Conservation (phyloP, 75 land plant species). For the Pinus albicaulis region DNA sequence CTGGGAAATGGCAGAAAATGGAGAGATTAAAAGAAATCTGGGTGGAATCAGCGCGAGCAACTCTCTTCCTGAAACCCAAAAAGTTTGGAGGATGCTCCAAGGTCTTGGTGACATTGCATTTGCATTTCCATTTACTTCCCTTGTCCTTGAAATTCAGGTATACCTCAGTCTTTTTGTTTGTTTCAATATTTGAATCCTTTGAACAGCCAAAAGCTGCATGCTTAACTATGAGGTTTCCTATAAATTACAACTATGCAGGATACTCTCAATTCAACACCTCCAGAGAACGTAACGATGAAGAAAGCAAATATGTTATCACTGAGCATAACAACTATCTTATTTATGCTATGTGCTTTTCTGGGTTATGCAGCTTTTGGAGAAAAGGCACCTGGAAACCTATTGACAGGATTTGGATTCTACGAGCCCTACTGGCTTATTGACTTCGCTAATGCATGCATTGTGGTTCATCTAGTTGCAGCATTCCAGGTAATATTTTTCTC, state of each 20-base stretch:
- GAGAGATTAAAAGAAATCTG: too few relatives aligned
- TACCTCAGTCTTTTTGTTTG: too few relatives aligned
- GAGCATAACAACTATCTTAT: slow-evolving; percentile 54
- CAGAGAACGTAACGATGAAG: slow-evolving; percentile 49
- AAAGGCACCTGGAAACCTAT: slow-evolving; percentile 62
- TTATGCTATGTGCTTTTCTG: slow-evolving; percentile 61
- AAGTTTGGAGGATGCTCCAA: too few relatives aligned
- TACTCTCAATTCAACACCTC: slow-evolving; percentile 18
- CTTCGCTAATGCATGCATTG: slow-evolving; percentile 75
- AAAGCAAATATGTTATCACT: slow-evolving; percentile 47
- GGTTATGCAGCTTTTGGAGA: slow-evolving; percentile 88
- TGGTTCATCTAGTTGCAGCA: slow-evolving; percentile 70
- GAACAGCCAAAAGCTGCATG: too few relatives aligned
- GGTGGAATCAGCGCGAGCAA: too few relatives aligned
- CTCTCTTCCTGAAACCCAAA: too few relatives aligned
- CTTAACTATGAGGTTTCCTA: not conserved
- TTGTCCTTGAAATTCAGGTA: too few relatives aligned
- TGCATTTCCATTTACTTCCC: too few relatives aligned
- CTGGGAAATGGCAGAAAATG: too few relatives aligned
- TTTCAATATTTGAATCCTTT: too few relatives aligned
- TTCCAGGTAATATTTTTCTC: slow-evolving; percentile 51
- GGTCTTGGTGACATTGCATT: too few relatives aligned
- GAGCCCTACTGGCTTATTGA: slow-evolving; percentile 73
- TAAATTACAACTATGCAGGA: slow-evolving; percentile 4
- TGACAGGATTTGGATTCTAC: slow-evolving; percentile 73